Conservation (phyloP, 805 yeast species). For the Sugiyamaella mastotermitis region DNA sequence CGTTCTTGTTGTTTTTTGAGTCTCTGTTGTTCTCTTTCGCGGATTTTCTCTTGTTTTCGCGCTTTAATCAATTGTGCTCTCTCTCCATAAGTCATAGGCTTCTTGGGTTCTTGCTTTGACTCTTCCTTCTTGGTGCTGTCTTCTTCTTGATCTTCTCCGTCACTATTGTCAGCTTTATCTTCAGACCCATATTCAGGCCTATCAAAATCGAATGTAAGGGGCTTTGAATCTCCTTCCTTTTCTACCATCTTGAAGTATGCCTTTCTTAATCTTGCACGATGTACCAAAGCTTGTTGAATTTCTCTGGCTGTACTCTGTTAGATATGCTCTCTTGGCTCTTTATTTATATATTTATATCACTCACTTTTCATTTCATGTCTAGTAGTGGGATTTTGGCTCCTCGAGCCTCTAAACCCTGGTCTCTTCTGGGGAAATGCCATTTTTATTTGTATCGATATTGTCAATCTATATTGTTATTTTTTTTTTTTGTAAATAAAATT, state of each 20-base stretch:
- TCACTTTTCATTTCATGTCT: too few species aligned
- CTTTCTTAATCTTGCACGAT: constrained; percentile 75
- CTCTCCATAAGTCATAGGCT: constrained; percentile 29
- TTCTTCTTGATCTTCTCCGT: constrained; percentile 6
- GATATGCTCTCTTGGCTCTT: too few species aligned
- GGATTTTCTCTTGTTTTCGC: constrained; percentile 32
- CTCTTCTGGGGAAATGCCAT: too few species aligned
- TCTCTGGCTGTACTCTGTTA: constrained; percentile 59
- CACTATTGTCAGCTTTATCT: constrained; percentile 18
- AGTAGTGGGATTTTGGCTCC: too few species aligned
- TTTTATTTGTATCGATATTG: too few species aligned
- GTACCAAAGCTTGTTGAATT: constrained; percentile 69
- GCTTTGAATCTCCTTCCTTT: constrained; percentile 39
- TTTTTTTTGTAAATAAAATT: too few species aligned
- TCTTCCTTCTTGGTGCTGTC: constrained; percentile 11
- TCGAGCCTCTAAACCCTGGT: too few species aligned
- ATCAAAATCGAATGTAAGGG: neutral
- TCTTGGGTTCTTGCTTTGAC: constrained; percentile 17
- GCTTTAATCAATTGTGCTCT: constrained; percentile 33
- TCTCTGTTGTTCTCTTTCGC: constrained; percentile 37
- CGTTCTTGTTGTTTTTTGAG: constrained; percentile 37
- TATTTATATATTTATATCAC: too few species aligned
- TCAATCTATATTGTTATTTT: too few species aligned
- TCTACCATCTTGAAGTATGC: constrained; percentile 74
- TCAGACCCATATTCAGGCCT: constrained; percentile 46